A percentile compares a stretch with the other conserved stretches of the same genome.
Conservation (phyloP, 768 basidiomycete genomes). For the Xerocomus potaroensis region DNA sequence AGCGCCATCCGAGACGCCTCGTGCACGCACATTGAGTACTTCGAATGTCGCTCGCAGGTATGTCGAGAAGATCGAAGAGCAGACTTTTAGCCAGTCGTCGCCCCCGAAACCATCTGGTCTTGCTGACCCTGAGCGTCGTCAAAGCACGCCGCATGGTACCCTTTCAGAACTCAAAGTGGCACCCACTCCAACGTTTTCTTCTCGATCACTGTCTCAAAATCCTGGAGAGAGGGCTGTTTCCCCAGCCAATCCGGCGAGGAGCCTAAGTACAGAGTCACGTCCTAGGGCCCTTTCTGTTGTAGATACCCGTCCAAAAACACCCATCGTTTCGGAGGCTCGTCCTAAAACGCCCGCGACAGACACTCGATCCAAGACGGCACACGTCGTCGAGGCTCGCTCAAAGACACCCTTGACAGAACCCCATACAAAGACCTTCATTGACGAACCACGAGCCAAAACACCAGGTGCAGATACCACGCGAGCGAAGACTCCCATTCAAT, state of each 20-base stretch:
- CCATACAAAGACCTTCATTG: slow-evolving; percentile 8
- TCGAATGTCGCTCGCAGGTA: slow-evolving; percentile 32
- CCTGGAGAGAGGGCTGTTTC: slow-evolving; percentile 6
- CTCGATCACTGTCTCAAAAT: slow-evolving; percentile 20
- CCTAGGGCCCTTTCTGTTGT: slow-evolving; percentile 15
- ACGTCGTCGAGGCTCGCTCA: slow-evolving; percentile 11
- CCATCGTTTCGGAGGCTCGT: slow-evolving; percentile 12
- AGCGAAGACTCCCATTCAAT: slow-evolving; percentile 17
- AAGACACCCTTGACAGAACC: slow-evolving; percentile 17
- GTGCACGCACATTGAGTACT: slow-evolving; percentile 33
- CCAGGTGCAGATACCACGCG: slow-evolving; percentile 14
- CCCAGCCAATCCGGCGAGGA: slow-evolving; percentile 14
- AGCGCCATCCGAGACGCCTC: slow-evolving; percentile 13
- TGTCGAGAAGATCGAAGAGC: slow-evolving; percentile 38
- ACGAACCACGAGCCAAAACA: slow-evolving; percentile 22
- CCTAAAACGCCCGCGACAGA: slow-evolving; percentile 23
- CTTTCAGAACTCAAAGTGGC: slow-evolving; percentile 15
- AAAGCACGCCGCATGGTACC: slow-evolving; percentile 41
- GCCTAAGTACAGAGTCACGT: slow-evolving; percentile 14
- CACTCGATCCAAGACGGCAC: slow-evolving; percentile 8
- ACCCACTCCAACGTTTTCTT: slow-evolving; percentile 13
- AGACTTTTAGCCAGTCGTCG: slow-evolving; percentile 27
- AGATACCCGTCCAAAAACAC: slow-evolving; percentile 22
- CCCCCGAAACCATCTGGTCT: slow-evolving; percentile 24
- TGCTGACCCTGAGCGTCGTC: slow-evolving; percentile 45